These are phyloP conservation scores for Sanghuangporus sanghuang DNA, from an alignment of 1,284 basidiomycete genomes.

Conservation along the genomic window DNA sequence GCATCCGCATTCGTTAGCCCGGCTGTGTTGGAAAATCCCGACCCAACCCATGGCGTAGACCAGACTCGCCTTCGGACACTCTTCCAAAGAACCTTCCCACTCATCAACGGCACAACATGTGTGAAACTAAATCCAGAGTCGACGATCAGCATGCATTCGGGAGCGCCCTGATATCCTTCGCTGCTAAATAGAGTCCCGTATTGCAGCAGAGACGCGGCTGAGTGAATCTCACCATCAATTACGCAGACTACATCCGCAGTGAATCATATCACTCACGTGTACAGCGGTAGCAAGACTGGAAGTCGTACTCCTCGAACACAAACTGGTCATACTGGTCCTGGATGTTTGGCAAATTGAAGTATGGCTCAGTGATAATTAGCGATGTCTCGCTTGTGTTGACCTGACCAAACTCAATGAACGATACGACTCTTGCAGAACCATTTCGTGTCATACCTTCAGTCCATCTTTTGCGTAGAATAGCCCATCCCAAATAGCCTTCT, in stretches of 20 bases:
- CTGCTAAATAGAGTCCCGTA: constrained; percentile 58
- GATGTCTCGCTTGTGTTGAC: constrained; percentile 67
- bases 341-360: constrained; percentile 88
- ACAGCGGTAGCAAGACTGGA: constrained; percentile 74
- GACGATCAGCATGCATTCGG: constrained; percentile 80
- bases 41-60: neutral
- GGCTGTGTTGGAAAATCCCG: neutral
- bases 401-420: constrained; percentile 35
- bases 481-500: constrained; percentile 88
- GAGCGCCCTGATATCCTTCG: constrained; percentile 36
- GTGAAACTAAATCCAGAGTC: constrained; percentile 93
- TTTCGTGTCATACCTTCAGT: constrained; percentile 49
- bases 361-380: constrained; percentile 87
- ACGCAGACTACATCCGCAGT: neutral
- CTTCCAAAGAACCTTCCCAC: constrained; percentile 68
- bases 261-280: constrained; percentile 59
- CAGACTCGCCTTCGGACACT: constrained; percentile 71
- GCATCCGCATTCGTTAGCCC: too few species aligned
- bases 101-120: constrained; percentile 82
- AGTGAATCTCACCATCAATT: constrained; percentile 19
- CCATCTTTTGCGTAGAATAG: constrained; percentile 63
- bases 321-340: constrained; percentile 92
- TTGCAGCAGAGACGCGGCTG: constrained; percentile 76
- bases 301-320: constrained; percentile 95
- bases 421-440: neutral